phyloP scores from a whole-genome alignment of 2,329 filamentous ascomycete genomes.

The Penicillium sp. region DNA sequence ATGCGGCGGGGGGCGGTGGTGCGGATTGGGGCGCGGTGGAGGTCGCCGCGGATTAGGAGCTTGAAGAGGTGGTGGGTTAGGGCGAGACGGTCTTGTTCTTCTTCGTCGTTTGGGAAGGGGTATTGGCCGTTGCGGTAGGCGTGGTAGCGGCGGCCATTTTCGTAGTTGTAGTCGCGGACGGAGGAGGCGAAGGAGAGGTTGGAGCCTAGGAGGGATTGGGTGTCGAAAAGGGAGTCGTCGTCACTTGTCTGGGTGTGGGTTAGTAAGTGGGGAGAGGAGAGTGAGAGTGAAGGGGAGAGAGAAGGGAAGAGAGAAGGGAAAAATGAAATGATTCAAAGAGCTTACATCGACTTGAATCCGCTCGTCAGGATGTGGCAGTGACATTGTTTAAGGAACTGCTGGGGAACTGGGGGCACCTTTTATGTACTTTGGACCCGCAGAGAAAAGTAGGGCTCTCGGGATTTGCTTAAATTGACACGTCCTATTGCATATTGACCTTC shows the following conservation, averaged over 20 bases:
- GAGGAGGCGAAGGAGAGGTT: constrained; percentile 43
- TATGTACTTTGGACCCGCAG: not conserved
- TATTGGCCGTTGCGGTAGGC: constrained; percentile 46
- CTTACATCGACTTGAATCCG: constrained; percentile 39
- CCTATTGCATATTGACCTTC: too few species aligned
- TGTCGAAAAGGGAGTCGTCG: constrained; percentile 36
- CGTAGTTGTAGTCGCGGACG: constrained; percentile 39
- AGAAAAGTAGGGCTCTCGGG: not conserved
- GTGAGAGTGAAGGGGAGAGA: not conserved
- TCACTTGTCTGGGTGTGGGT: constrained; percentile 32
- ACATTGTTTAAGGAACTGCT: constrained; percentile 20
- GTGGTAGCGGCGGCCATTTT: constrained; percentile 48
- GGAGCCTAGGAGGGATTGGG: constrained; percentile 40
- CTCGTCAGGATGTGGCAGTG: constrained; percentile 31
- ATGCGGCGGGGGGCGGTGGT: constrained; percentile 22
- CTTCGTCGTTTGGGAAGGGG: constrained; percentile 46
- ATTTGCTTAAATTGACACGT: not conserved
- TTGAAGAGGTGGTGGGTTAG: constrained; percentile 44
- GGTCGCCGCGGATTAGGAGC: constrained; percentile 36
- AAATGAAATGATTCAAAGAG: not conserved
- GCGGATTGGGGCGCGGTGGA: constrained; percentile 41
- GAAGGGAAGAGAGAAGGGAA: not conserved
- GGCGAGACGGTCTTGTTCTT: constrained; percentile 46
- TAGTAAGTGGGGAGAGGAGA: not conserved
- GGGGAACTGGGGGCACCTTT: not conserved